phyloP scores from a whole-genome alignment of 1,284 basidiomycete species.

The Heterobasidion occidentale region DNA sequence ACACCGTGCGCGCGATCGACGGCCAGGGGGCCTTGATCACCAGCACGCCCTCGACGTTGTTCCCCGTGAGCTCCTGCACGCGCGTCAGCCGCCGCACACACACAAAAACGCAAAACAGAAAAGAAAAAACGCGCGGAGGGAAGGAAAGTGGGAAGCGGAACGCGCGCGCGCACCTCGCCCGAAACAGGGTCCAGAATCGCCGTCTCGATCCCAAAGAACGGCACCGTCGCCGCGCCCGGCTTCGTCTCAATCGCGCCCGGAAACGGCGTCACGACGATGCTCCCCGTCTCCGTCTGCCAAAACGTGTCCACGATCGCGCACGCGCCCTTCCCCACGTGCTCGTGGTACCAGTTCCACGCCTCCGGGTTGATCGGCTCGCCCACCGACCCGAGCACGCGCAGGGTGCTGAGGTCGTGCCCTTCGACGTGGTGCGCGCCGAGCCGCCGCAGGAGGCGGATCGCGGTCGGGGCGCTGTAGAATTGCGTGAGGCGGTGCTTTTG shows the following conservation, averaged over 20 bases:
- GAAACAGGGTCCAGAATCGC: conserved; percentile 80
- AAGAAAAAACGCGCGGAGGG: neutral
- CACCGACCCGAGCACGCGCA: conserved; percentile 88
- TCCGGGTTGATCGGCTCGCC: conserved; percentile 99
- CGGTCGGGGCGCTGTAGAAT: conserved; percentile 91
- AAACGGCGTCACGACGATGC: conserved; percentile 91
- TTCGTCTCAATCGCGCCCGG: conserved; percentile 95
- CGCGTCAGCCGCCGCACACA: neutral
- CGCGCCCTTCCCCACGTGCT: conserved; percentile 83
- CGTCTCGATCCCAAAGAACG: conserved; percentile 94
- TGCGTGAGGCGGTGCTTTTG: conserved; percentile 92
- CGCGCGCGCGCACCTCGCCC: conserved; percentile 41
- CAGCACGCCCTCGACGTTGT: conserved; percentile 88
- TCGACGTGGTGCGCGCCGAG: conserved; percentile 87
- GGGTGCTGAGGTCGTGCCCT: conserved; percentile 73
- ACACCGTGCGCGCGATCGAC: conserved; percentile 92
- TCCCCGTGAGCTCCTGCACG: conserved; percentile 62
- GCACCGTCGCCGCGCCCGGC: conserved; percentile 93
- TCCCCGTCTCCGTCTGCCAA: conserved; percentile 98
- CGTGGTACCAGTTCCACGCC: conserved; percentile 99
- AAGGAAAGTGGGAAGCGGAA: too few relatives aligned
- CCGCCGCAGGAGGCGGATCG: conserved; percentile 86
- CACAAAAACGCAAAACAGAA: neutral
- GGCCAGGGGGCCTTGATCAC: conserved; percentile 90
- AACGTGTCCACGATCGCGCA: conserved; percentile 96